Evolutionary conservation across 352 stramenopile genomes (phyloP).

Genomic region (Globisporangium camurandrum): DNA sequence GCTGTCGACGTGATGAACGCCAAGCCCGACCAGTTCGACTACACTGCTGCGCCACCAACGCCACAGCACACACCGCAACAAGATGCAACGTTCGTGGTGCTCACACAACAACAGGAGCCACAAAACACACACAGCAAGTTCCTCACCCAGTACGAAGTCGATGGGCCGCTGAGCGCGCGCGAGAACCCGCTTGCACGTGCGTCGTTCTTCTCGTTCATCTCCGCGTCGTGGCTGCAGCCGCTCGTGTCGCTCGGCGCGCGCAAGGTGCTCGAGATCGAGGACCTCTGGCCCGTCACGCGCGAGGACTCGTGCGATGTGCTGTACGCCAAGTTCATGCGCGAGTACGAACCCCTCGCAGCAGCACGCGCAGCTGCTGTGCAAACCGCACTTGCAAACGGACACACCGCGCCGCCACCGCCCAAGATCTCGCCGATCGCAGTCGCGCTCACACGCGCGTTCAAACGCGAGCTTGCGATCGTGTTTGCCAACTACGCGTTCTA

Average conservation of each 20-base stretch:
- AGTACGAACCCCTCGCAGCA: not conserved
- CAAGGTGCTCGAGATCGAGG: slow-evolving; percentile 7
- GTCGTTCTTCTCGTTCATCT: slow-evolving; percentile 21
- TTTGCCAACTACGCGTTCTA: slow-evolving; percentile 18
- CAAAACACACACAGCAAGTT: not conserved
- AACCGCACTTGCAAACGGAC: not conserved
- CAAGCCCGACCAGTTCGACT: not conserved
- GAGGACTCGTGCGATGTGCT: slow-evolving; percentile 8
- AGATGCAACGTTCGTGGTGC: slow-evolving; percentile 75
- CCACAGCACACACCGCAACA: slow-evolving; percentile 82
- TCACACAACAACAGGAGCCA: slow-evolving; percentile 15
- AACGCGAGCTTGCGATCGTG: slow-evolving; percentile 14
- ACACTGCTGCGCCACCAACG: slow-evolving; percentile 44
- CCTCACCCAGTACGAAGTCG: no score
- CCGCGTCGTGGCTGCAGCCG: slow-evolving; percentile 23
- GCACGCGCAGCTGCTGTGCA: not conserved
- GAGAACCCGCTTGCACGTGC: slow-evolving; percentile 20
- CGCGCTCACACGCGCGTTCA: slow-evolving; percentile 19
- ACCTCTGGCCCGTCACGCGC: slow-evolving; percentile 6
- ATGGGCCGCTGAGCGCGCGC: slow-evolving; percentile 85
- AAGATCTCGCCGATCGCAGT: not conserved
- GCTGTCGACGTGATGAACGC: not conserved
- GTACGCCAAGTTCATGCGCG: slow-evolving; percentile 4
- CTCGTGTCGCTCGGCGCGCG: slow-evolving; percentile 25
- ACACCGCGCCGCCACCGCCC: not conserved